Conservation (phyloP, 1,284 basidiomycete genomes). For the Moesziomyces sp. region DNA sequence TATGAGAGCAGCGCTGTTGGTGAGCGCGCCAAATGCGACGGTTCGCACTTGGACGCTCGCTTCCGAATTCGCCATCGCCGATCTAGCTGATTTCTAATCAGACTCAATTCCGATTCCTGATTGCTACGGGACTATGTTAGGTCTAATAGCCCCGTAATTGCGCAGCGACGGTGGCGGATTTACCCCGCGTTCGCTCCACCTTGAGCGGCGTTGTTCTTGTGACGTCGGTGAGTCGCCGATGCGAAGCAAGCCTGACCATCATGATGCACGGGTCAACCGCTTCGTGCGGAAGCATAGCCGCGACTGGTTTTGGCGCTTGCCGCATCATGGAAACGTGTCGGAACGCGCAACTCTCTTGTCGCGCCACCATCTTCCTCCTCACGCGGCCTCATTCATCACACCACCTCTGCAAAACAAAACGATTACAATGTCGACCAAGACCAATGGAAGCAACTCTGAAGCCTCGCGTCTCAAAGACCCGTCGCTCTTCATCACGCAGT, state of each 20-base stretch:
- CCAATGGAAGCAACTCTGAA: slow-evolving; percentile 16
- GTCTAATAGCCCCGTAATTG: slow-evolving; percentile 2
- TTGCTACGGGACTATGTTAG: no score
- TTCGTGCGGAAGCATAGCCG: background rate
- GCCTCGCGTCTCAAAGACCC: slow-evolving; percentile 31
- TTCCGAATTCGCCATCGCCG: slow-evolving; percentile 20
- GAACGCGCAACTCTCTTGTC: no score
- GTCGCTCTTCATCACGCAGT: slow-evolving; percentile 27
- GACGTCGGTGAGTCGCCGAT: background rate
- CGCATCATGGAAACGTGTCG: no score
- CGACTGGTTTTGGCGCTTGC: no score
- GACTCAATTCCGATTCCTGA: background rate
- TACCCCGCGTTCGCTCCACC: slow-evolving; percentile 9
- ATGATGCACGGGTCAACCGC: background rate
- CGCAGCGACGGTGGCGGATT: background rate
- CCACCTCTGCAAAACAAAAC: no score
- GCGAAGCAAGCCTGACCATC: no score
- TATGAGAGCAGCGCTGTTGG: background rate
- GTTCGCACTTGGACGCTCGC: slow-evolving; percentile 11
- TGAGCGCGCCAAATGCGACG: slow-evolving; percentile 21
- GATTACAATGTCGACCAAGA: slow-evolving; percentile 7
- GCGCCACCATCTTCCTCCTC: no score
- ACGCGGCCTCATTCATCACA: no score
- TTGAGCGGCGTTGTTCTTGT: background rate
- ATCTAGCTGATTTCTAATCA: background rate